Base-by-base conservation (phyloP, 768 basidiomycete genomes). In the Xanthoconium purpureum region DNA sequence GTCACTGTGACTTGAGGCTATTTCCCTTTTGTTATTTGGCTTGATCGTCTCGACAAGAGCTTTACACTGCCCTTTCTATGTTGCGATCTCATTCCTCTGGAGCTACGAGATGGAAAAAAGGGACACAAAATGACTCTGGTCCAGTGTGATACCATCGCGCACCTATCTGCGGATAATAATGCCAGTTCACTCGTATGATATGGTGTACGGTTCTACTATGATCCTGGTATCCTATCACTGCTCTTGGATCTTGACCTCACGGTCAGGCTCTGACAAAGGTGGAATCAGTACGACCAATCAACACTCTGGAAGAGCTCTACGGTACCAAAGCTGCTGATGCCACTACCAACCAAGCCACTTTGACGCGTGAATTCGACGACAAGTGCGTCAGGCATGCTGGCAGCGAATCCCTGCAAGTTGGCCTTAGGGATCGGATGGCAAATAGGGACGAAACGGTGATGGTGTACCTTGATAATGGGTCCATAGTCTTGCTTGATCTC, bases 1-100 rank as follows among this genome's bases (percentile, higher is more conserved):
- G 89, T 97, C 30, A 94, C 85, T 32, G 89, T 96, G 32, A 95
- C 94, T 28, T 70, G 59, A 66, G 42, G 48, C 20, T 15, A 10
- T 12, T 49, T 38, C 11, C 18, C 10, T 53, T 47, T 33, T 3
- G n/a, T 30, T 28, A 7, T 13, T 15, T 32, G 32, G 43, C n/a
- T 49, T 30, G 14, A 38, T 45, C 56, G 10, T 29, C 40, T 42
- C 20, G 13, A 20, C 14, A 14, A 35, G 33, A 35, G 33, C 33
- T 35, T 12, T 12, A 35, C 12, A 8, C 33, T 35, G 6, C 33
- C 33, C 18, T 15, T 32, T 17, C 17, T 44, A 8, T n/a, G 24
- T 24, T 4, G 18, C 24, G 11, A n/a, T 32, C 47, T 39, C 37
- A 35, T 35, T 35, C 33, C 6, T 9, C 33, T 35, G 33, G 33